Conservation (phyloP, 2,329 filamentous ascomycete species). For the Samsoniella hepiali region DNA sequence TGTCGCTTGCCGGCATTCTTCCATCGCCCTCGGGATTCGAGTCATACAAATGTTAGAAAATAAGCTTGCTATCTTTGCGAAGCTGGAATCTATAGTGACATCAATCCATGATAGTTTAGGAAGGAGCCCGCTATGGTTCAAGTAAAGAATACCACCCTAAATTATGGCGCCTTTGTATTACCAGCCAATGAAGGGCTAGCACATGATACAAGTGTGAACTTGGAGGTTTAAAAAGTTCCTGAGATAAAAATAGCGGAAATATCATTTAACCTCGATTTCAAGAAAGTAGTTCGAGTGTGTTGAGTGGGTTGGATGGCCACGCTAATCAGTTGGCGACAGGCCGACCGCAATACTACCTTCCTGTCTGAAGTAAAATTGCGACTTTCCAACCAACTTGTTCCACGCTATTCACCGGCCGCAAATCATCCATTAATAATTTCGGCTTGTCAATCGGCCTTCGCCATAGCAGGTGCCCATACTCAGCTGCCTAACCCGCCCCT, state of each 20-base stretch:
- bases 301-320: neutral
- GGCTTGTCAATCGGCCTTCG: neutral
- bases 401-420: neutral
- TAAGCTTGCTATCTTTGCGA: neutral
- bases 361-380: neutral
- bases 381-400: neutral
- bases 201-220: neutral
- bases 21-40: neutral
- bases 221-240: neutral
- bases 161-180: neutral
- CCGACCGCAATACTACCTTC: constrained; percentile 9
- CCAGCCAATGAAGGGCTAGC: neutral
- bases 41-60: too few relatives aligned
- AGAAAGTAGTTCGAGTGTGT: neutral
- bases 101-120: neutral
- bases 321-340: neutral
- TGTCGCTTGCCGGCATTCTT: neutral
- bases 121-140: neutral
- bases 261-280: neutral
- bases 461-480: neutral
- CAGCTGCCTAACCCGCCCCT: neutral
- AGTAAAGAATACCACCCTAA: neutral
- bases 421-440: neutral
- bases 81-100: neutral
- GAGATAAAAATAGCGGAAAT: neutral